Conservation (phyloP, 371 early-diverging fungal species). For the Mortierella sp. region DNA sequence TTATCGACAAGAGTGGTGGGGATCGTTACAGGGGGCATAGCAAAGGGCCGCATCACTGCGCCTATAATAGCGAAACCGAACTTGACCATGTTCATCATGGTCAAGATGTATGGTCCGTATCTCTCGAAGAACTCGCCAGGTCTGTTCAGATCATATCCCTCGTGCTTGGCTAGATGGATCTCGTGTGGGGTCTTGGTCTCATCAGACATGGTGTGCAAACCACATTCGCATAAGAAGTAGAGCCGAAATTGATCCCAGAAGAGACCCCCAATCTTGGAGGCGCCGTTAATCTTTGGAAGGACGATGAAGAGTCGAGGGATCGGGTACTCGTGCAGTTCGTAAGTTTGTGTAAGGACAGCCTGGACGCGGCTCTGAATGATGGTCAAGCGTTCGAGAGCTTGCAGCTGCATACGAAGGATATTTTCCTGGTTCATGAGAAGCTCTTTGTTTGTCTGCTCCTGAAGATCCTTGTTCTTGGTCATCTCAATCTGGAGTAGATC, state of each 20-base stretch:
- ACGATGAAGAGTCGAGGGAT: constrained; percentile 29
- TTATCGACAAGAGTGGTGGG: constrained; percentile 1
- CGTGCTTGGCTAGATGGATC: constrained; percentile 35
- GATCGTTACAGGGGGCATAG: constrained; percentile 3
- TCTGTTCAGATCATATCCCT: constrained; percentile 25
- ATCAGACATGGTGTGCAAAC: constrained; percentile 13
- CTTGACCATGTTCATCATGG: constrained; percentile 27
- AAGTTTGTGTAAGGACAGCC: constrained; percentile 12
- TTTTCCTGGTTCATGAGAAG: too few relatives aligned
- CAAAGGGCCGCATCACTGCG: constrained; percentile 11
- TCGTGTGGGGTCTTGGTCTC: constrained; percentile 1
- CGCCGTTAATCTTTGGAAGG: not conserved
- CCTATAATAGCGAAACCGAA: constrained; percentile 17
- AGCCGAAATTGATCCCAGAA: constrained; percentile 27
- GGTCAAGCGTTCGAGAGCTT: constrained; percentile 12
- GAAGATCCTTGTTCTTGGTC: not conserved
- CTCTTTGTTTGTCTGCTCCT: too few relatives aligned
- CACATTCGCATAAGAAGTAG: constrained; percentile 42
- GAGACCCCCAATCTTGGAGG: not conserved
- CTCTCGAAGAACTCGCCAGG: constrained; percentile 36
- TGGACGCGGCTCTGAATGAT: constrained; percentile 16
- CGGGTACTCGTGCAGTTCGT: constrained; percentile 30
- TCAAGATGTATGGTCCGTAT: constrained; percentile 27
- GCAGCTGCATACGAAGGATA: not conserved
- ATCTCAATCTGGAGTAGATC: too few relatives aligned